Base-by-base conservation (phyloP, 176 grass and related monocot genomes). In the Elymus sibiricus region DNA sequence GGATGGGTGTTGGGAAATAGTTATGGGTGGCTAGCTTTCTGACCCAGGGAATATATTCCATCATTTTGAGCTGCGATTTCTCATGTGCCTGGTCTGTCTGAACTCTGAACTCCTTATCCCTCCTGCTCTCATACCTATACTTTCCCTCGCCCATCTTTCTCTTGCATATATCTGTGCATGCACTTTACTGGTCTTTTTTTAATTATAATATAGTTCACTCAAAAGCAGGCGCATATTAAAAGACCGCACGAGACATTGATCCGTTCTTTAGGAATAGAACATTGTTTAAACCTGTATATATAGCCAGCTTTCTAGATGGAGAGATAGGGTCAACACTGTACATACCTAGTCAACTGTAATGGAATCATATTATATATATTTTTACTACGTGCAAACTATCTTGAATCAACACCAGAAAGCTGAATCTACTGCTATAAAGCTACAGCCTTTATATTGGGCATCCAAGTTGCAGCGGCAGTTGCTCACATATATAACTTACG, bases 31-130 rank as follows among this genome's bases (percentile, higher is more conserved):
- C 13, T 74, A 49, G 16, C 89, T 87, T 85, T 79, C 43, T 67
- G 75, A 83, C 31, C 24, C 9, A 60, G 27, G 14, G 27, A 22
- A 17, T 53, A 85, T 78, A 43, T 39, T 75, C n/a, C 76, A 63
- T 70, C 68, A 31, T 40, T 66, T 90, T 68, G 47, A 84, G 78
- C 68, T 91, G 89, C 62, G 69, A 91, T 87, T 84, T 69, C 85
- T 91, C 76, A 87, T 91, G 81, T 70, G 81, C 76, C 68, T 87
- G 64, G 76, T 80, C 80, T 84, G 82, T 87, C 85, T 87, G 89
- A 58, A 80, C 81, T 84, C 85, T 87, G 89, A 44, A 84, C 76
- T 83, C 85, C 47, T 74, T 83, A 76, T 69, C 76, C 46, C 68
- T 87, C 79, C 85, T 91, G 81, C 75, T 87, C 81, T 79, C 56